Conservation (phyloP, 805 yeast species). For the Yamadazyma sp. region DNA sequence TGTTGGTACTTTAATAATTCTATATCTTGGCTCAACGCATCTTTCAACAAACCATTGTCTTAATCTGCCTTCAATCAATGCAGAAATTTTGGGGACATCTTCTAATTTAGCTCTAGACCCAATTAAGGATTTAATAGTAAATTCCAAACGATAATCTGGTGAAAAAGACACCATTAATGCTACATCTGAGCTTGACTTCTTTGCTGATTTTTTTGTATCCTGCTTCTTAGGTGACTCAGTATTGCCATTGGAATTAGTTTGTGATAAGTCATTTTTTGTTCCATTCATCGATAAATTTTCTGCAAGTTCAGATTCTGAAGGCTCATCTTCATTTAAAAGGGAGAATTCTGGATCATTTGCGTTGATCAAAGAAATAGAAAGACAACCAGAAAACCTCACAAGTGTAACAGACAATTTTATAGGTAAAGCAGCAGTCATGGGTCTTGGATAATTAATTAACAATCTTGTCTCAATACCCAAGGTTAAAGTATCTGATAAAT, state of each 20-base stretch:
- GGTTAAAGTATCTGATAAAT: conserved; percentile 80
- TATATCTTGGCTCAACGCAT: conserved; percentile 91
- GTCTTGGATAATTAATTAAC: conserved; percentile 76
- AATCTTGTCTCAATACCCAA: conserved; percentile 81
- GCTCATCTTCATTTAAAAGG: conserved; percentile 7
- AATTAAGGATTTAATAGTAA: conserved; percentile 80
- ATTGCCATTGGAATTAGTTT: conserved; percentile 1
- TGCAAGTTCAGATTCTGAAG: not conserved
- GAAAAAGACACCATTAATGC: conserved; percentile 86
- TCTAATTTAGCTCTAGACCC: conserved; percentile 92
- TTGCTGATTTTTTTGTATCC: not conserved
- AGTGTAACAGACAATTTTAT: conserved; percentile 81
- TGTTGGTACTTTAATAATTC: conserved; percentile 78
- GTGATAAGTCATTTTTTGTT: not conserved
- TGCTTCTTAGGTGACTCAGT: conserved; percentile 1
- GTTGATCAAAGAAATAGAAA: conserved; percentile 68
- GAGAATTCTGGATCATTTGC: conserved; percentile 30
- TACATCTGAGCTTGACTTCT: conserved; percentile 41
- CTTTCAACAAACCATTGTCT: conserved; percentile 89
- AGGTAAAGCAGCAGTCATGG: conserved; percentile 84
- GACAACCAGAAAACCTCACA: conserved; percentile 86
- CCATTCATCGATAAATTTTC: not conserved
- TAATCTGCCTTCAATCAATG: conserved; percentile 75
- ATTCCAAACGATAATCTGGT: conserved; percentile 88
- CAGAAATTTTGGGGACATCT: conserved; percentile 87